Conservation (phyloP, 148 eudicot genomes). For the Spergularia bocconei region DNA sequence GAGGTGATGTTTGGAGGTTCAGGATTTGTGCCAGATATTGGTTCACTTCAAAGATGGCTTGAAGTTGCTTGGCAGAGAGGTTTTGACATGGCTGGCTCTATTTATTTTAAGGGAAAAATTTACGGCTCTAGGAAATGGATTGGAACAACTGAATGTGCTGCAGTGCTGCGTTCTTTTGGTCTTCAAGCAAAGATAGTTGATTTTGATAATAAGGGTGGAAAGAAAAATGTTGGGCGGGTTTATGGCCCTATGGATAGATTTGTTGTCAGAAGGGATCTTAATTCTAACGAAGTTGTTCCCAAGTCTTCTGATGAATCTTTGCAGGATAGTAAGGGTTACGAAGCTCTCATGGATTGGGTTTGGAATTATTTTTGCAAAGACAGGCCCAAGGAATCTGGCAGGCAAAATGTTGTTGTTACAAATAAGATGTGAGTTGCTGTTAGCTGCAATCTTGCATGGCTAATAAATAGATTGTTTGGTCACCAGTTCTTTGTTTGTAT, state of each 20-base stretch:
- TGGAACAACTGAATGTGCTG: conserved; percentile 95
- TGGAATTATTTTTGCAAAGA: conserved; percentile 79
- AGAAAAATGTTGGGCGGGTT: conserved; percentile 24
- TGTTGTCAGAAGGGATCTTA: conserved; percentile 39
- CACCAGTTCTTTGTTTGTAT: background rate
- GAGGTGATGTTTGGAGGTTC: conserved; percentile 76
- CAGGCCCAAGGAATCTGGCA: conserved; percentile 31
- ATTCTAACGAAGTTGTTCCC: conserved; percentile 17
- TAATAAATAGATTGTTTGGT: background rate
- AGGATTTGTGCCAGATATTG: conserved; percentile 77
- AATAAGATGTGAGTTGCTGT: conserved; percentile 61
- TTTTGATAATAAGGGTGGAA: conserved; percentile 48
- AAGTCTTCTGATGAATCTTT: conserved; percentile 20
- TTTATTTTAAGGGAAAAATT: conserved; percentile 50
- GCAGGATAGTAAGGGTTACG: conserved; percentile 42
- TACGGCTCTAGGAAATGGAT: conserved; percentile 80
- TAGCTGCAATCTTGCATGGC: background rate
- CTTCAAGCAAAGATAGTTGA: conserved; percentile 90
- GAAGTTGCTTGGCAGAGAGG: conserved; percentile 90
- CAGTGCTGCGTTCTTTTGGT: conserved; percentile 81
- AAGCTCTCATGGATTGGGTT: conserved; percentile 79
- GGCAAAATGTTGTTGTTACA: conserved; percentile 51
- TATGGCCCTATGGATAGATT: conserved; percentile 82
- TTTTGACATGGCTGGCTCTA: conserved; percentile 63
- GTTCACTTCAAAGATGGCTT: conserved; percentile 89